A percentile compares a stretch with the other conserved stretches of the same genome.
Evolutionary conservation across 2,329 filamentous ascomycete genomes (phyloP).

Genomic region (Diplodia sapinea): DNA sequence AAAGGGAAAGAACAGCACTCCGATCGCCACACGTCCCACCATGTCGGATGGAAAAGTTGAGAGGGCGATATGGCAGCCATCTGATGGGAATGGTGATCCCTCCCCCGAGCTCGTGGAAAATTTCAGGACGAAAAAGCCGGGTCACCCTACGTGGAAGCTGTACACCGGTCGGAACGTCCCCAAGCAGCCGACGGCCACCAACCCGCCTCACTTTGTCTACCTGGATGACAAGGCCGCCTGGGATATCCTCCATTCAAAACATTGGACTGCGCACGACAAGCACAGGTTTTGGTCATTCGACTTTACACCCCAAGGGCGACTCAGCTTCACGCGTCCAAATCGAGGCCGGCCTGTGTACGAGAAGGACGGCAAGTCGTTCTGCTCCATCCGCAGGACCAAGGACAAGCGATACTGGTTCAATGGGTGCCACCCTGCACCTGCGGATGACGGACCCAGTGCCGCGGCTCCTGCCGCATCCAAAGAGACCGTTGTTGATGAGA

Average conservation of each 20-base stretch:
- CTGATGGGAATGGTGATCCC: slow-evolving; percentile 46
- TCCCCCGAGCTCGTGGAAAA: slow-evolving; percentile 39
- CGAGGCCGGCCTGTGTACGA: slow-evolving; percentile 46
- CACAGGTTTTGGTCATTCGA: slow-evolving; percentile 47
- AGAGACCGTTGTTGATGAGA: neutral
- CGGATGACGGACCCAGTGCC: neutral
- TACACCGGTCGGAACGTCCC: slow-evolving; percentile 42
- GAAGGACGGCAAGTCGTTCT: neutral
- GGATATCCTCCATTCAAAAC: slow-evolving; percentile 42
- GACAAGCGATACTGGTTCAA: neutral
- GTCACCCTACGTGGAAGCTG: slow-evolving; percentile 49
- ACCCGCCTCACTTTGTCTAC: slow-evolving; percentile 45
- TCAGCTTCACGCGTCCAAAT: slow-evolving; percentile 43
- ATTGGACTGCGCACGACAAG: slow-evolving; percentile 38
- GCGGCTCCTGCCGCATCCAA: neutral
- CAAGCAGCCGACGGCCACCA: slow-evolving; percentile 39
- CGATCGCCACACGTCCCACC: neutral
- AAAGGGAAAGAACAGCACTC: neutral
- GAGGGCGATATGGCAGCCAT: slow-evolving; percentile 48
- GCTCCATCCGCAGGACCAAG: neutral
- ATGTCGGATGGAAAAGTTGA: slow-evolving; percentile 41
- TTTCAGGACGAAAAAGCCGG: slow-evolving; percentile 34
- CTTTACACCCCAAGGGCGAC: slow-evolving; percentile 43
- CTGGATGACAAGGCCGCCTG: slow-evolving; percentile 50
- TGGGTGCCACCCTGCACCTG: neutral